Evolutionary conservation across 164 flowering plant genomes (phyloP).

Genomic region (Paratinospora sagittata): DNA sequence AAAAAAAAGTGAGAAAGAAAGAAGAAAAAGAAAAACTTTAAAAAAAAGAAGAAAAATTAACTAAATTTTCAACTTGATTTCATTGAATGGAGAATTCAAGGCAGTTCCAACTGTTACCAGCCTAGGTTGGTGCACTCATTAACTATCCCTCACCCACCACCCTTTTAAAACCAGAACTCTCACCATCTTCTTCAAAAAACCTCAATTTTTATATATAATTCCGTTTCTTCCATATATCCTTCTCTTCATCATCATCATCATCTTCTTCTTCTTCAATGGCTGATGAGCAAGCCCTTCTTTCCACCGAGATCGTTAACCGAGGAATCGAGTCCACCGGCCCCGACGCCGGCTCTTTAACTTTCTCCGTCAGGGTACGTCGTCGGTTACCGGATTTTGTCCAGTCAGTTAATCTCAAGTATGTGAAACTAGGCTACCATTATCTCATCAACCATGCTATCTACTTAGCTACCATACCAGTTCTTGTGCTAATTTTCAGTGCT

Average conservation of each 20-base stretch:
- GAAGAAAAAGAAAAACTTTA: background rate
- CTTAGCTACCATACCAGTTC: slow-evolving; percentile 59
- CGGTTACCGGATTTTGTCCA: slow-evolving; percentile 80
- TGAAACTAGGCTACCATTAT: slow-evolving; percentile 83
- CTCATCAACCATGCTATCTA: slow-evolving; percentile 72
- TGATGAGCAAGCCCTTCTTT: slow-evolving; percentile 56
- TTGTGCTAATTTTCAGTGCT: slow-evolving; percentile 68
- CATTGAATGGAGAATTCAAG: slow-evolving; percentile 31
- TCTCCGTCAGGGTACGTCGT: slow-evolving; percentile 75
- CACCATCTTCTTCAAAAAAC: background rate
- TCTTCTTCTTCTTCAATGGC: slow-evolving; percentile 26
- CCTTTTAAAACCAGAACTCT: background rate
- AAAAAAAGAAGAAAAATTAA: background rate
- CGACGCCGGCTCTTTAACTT: slow-evolving; percentile 68
- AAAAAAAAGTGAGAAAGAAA: background rate
- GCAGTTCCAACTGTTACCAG: slow-evolving; percentile 32
- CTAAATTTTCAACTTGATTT: slow-evolving; percentile 1
- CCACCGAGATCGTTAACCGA: slow-evolving; percentile 85
- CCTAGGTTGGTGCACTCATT: slow-evolving; percentile 38
- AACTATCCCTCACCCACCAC: slow-evolving; percentile 39
- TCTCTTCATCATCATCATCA: background rate
- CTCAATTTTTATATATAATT: no score
- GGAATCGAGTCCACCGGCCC: slow-evolving; percentile 78
- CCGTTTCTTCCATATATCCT: no score
- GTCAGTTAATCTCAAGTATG: slow-evolving; percentile 87